phyloP scores from a whole-genome alignment of 306 rosid species.

The Lathyrus oleraceus region DNA sequence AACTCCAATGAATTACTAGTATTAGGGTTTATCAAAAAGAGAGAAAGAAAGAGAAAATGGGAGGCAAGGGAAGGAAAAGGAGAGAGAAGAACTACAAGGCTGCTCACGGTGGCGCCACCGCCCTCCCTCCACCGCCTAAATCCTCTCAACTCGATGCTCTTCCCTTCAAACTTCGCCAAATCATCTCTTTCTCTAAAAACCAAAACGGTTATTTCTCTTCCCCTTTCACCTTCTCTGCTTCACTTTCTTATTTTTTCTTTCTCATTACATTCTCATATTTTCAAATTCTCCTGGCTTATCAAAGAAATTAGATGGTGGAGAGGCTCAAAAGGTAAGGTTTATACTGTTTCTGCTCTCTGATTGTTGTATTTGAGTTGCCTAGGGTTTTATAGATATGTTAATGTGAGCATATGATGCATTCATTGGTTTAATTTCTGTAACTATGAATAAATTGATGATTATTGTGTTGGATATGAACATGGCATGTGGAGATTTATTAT shows the following conservation, averaged over 20 bases:
- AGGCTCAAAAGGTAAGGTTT: slow-evolving; percentile 7
- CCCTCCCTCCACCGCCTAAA: slow-evolving; percentile 89
- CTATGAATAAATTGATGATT: no score
- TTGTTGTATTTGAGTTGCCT: neutral
- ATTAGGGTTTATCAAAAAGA: no score
- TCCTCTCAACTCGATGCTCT: slow-evolving; percentile 55
- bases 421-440: no score
- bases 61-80: slow-evolving; percentile 67
- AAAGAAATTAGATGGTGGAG: slow-evolving; percentile 9
- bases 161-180: slow-evolving; percentile 74
- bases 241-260: slow-evolving; percentile 1
- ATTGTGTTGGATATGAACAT: no score
- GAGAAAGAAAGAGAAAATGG: slow-evolving; percentile 50
- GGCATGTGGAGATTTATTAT: no score
- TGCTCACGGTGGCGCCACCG: slow-evolving; percentile 69
- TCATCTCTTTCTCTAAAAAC: slow-evolving; percentile 55
- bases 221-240: neutral
- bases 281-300: slow-evolving; percentile 45
- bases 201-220: slow-evolving; percentile 43
- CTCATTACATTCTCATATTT: slow-evolving; percentile 20
- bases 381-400: neutral
- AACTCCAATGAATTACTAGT: neutral
- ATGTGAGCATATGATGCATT: no score
- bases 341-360: neutral
- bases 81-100: slow-evolving; percentile 84